These are phyloP conservation scores for Podaxis mareebaensis DNA, from an alignment of 768 basidiomycete species.

Conservation along the genomic window DNA sequence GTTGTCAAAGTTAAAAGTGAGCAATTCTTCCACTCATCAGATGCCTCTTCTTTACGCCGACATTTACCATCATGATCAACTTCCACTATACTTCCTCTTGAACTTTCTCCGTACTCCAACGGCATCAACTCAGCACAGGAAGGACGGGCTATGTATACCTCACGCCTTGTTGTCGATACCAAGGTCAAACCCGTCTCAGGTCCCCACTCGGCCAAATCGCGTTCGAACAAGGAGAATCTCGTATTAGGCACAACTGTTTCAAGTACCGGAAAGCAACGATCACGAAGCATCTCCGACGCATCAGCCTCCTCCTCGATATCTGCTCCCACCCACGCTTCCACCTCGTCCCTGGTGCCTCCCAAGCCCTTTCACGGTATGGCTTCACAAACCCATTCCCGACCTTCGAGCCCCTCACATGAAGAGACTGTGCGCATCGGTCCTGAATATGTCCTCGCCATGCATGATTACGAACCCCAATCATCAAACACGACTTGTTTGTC, in stretches of 20 bases:
- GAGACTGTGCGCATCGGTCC: slow-evolving; percentile 49
- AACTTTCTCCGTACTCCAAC: not conserved
- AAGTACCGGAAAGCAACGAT: slow-evolving; percentile 32
- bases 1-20: not conserved
- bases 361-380: slow-evolving; percentile 22
- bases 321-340: slow-evolving; percentile 54
- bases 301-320: slow-evolving; percentile 60
- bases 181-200: slow-evolving; percentile 34
- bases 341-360: slow-evolving; percentile 49
- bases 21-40: not conserved
- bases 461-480: slow-evolving; percentile 80
- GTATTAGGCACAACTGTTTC: slow-evolving; percentile 36
- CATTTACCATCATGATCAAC: slow-evolving; percentile 9
- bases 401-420: slow-evolving; percentile 47
- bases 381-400: slow-evolving; percentile 28
- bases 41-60: not conserved
- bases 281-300: slow-evolving; percentile 54
- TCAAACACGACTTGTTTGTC: slow-evolving; percentile 79
- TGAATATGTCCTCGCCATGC: slow-evolving; percentile 89
- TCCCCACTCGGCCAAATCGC: slow-evolving; percentile 30
- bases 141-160: slow-evolving; percentile 35
- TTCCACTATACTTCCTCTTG: not conserved
- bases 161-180: slow-evolving; percentile 53
- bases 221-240: slow-evolving; percentile 28
- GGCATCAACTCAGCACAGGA: slow-evolving; percentile 3